A percentile compares a stretch with the other conserved stretches of the same genome.
Evolutionary conservation across 352 stramenopile genomes (phyloP).

Genomic region (Globisporangium okanoganense): DNA sequence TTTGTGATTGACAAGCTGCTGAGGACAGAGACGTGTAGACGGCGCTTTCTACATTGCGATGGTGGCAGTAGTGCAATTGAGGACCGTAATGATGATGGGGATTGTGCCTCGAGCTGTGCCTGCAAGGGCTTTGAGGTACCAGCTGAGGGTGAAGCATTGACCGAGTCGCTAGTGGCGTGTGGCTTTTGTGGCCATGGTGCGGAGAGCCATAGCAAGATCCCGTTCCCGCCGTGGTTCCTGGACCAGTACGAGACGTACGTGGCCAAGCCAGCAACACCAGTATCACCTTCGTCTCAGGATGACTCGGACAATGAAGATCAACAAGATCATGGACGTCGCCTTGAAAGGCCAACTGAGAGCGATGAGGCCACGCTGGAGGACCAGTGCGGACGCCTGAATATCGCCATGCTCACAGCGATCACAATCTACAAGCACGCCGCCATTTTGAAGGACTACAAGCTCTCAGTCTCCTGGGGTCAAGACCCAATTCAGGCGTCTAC

Average conservation of each 20-base stretch:
- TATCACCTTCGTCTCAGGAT: not conserved
- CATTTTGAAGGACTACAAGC: constrained; percentile 1
- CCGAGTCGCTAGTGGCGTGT: constrained; percentile 22
- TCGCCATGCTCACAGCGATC: constrained; percentile 10
- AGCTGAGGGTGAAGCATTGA: not conserved
- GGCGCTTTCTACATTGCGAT: constrained; percentile 51
- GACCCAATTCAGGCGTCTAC: not conserved
- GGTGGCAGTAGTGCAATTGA: no score
- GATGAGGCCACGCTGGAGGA: constrained; percentile 17
- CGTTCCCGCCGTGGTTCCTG: constrained; percentile 61
- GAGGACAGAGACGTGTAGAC: constrained; percentile 17
- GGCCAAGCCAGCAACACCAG: not conserved
- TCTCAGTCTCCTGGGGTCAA: not conserved
- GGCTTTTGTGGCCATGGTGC: constrained; percentile 45
- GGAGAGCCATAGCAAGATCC: constrained; percentile 26
- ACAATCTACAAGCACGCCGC: constrained; percentile 1
- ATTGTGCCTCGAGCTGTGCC: constrained; percentile 18
- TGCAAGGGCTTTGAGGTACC: constrained; percentile 59
- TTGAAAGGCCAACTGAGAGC: not conserved
- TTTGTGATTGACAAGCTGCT: constrained; percentile 35
- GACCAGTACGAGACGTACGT: constrained; percentile 71
- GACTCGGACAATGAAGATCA: constrained; percentile 1
- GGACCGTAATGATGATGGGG: constrained; percentile 8
- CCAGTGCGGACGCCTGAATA: constrained; percentile 14
- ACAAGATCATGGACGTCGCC: not conserved